Evolutionary conservation across 371 early-diverging fungal species (phyloP).

Genomic region (Mucor mucedo): DNA sequence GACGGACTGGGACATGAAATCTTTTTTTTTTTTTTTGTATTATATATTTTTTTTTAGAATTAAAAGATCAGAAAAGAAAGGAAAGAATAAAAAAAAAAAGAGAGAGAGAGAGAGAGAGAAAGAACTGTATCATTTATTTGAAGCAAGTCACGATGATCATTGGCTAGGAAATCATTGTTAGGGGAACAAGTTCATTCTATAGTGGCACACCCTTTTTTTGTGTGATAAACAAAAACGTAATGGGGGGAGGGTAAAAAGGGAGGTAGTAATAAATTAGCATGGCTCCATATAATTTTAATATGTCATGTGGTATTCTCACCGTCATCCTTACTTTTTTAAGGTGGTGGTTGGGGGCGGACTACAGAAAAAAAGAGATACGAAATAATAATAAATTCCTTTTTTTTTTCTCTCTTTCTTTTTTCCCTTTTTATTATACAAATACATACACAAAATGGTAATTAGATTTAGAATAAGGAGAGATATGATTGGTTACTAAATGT

Average conservation of each 20-base stretch:
- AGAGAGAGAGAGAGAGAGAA: constrained; percentile 2
- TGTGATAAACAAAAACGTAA: not conserved
- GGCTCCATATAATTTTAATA: not conserved
- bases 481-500: not conserved
- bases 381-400: not conserved
- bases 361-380: not conserved
- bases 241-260: not conserved
- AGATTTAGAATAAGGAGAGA: too few relatives aligned
- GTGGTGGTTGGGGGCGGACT: not conserved
- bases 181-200: too few relatives aligned
- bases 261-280: not conserved
- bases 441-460: constrained; percentile 13
- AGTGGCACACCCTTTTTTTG: too few relatives aligned
- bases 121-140: not conserved
- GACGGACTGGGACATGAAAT: constrained; percentile 14
- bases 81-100: constrained; percentile 8
- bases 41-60: not conserved
- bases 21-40: not conserved
- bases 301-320: constrained; percentile 24
- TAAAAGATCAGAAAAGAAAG: constrained; percentile 6
- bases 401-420: constrained; percentile 4
- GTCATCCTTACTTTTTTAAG: constrained; percentile 7
- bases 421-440: not conserved
- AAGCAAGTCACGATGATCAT: constrained; percentile 1
- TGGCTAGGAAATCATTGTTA: not conserved